These are phyloP conservation scores for Eucalyptus sp. DNA, from an alignment of 345 rosid genomes.

Conservation along the genomic window DNA sequence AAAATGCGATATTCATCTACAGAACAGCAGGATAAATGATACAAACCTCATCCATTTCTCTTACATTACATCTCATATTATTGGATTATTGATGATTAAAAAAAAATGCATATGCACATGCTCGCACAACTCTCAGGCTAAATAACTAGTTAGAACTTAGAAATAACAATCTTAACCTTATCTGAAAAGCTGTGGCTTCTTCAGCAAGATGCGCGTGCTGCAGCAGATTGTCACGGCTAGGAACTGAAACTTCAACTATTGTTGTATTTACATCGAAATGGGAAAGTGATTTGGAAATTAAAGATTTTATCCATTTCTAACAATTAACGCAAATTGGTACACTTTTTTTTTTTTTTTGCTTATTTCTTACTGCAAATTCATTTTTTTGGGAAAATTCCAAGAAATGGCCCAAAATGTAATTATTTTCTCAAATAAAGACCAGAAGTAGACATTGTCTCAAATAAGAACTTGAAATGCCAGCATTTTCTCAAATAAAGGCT, in stretches of 20 bases:
- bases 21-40: not conserved
- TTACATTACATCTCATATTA: not conserved
- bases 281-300: too few species aligned
- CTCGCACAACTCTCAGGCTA: not conserved
- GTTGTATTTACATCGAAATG: not conserved
- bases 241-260: not conserved
- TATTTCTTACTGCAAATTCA: too few species aligned
- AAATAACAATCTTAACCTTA: too few species aligned
- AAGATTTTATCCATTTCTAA: too few species aligned
- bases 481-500: fast-evolving
- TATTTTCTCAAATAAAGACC: fast-evolving
- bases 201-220: not conserved
- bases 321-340: too few species aligned
- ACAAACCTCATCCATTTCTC: not conserved
- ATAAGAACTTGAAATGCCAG: fast-evolving
- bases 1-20: not conserved
- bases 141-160: not conserved
- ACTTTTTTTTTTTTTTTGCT: too few species aligned
- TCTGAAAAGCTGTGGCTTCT: too few species aligned
- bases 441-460: fast-evolving
- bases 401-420: too few species aligned
- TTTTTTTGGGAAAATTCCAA: too few species aligned
- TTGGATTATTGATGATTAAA: too few species aligned
- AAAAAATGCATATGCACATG: not conserved
- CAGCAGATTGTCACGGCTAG: not conserved